Evolutionary conservation across 768 basidiomycete species (phyloP).

Genomic region (Russula ochroleuca): DNA sequence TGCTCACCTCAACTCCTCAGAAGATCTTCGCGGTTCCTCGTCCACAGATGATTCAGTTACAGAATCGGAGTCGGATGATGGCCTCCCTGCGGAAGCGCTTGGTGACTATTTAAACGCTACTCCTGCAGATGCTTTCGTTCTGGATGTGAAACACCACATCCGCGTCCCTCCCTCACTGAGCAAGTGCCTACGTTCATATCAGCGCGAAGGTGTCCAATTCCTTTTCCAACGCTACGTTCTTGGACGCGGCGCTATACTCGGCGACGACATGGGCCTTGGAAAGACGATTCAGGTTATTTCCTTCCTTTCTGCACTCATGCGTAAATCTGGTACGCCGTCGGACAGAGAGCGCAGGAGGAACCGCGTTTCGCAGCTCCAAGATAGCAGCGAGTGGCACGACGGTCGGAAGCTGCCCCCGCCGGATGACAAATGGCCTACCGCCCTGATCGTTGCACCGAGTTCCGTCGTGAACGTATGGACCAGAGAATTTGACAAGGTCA

Average conservation of each 20-base stretch:
- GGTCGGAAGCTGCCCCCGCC: conserved; percentile 56
- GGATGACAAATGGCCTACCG: conserved; percentile 77
- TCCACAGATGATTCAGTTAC: conserved; percentile 42
- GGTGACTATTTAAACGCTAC: background rate
- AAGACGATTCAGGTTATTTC: conserved; percentile 95
- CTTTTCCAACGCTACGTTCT: conserved; percentile 69
- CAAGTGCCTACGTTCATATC: conserved; percentile 84
- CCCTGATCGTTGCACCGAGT: conserved; percentile 81
- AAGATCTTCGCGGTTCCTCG: conserved; percentile 9
- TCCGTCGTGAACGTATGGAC: conserved; percentile 87
- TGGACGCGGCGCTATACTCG: conserved; percentile 73
- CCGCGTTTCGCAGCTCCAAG: conserved; percentile 64
- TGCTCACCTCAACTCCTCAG: conserved; percentile 4
- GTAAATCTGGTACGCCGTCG: conserved; percentile 58
- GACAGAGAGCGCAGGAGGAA: conserved; percentile 66
- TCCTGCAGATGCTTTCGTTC: conserved; percentile 43
- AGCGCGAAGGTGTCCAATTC: conserved; percentile 81
- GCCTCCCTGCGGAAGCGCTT: conserved; percentile 9
- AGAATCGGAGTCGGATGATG: conserved; percentile 43
- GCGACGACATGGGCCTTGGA: conserved; percentile 95
- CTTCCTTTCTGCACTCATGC: conserved; percentile 89
- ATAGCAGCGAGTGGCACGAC: conserved; percentile 50
- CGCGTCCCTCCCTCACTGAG: conserved; percentile 70
- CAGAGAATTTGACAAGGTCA: conserved; percentile 77
- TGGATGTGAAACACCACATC: conserved; percentile 46